Evolutionary conservation across 345 rosid species (phyloP).

Genomic region (Eucalyptus dawsonii): DNA sequence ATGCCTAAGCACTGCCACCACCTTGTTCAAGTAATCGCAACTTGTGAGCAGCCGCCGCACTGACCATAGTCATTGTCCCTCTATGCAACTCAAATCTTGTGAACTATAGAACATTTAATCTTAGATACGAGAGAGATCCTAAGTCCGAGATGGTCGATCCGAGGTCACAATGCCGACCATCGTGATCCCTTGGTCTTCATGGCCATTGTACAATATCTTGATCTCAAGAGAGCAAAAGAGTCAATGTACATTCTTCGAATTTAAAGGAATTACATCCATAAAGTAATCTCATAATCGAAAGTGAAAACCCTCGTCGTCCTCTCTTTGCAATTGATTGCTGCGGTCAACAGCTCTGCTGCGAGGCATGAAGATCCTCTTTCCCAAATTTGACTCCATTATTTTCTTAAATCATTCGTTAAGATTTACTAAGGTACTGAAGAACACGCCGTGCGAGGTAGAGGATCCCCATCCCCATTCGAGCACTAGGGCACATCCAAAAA

Average conservation of each 20-base stretch:
- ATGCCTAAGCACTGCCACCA: not conserved
- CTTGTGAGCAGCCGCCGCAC: not conserved
- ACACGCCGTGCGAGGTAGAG: not conserved
- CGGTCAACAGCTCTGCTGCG: not conserved
- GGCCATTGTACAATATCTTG: not conserved
- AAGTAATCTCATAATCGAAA: not conserved
- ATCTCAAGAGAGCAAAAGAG: not conserved
- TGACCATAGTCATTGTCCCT: not conserved
- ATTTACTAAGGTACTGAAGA: not conserved
- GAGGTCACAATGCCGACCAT: not conserved
- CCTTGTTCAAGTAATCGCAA: not conserved
- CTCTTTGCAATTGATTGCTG: not conserved
- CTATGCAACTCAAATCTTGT: not conserved
- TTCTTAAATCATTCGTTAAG: not conserved
- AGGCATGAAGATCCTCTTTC: not conserved
- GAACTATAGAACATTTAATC: not conserved
- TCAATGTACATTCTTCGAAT: not conserved
- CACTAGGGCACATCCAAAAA: not conserved
- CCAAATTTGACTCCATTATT: not conserved
- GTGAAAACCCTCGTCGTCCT: not conserved
- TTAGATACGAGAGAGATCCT: not conserved
- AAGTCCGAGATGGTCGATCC: not conserved
- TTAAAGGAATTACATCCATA: not conserved
- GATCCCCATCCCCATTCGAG: not conserved
- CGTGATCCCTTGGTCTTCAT: not conserved